Conservation (phyloP, 140 eudicot genomes). For the Bidens hawaiensis region DNA sequence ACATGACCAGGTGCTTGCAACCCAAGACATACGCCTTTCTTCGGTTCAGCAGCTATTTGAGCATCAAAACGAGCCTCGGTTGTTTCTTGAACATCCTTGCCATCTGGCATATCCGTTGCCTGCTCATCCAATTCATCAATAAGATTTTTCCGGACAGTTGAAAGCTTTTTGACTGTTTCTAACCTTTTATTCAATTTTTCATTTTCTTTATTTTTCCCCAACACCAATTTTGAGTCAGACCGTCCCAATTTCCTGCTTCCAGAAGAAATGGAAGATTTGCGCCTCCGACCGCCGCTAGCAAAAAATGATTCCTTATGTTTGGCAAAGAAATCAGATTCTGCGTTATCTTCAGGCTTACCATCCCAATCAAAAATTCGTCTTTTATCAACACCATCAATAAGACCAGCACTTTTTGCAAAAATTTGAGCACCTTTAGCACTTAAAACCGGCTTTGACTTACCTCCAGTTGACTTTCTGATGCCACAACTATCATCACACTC, state of each 20-base stretch:
- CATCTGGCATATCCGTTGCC: conserved; percentile 23
- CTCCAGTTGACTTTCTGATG: conserved; percentile 27
- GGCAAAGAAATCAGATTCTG: conserved; percentile 70
- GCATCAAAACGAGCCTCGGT: conserved; percentile 62
- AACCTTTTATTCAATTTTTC: conserved; percentile 19
- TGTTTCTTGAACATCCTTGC: conserved; percentile 29
- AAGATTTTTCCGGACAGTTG: conserved; percentile 31
- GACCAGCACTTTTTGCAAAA: conserved; percentile 56
- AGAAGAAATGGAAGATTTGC: conserved; percentile 31
- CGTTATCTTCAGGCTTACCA: conserved; percentile 75
- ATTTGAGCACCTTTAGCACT: conserved; percentile 60
- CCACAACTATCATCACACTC: conserved; percentile 31
- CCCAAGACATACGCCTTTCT: conserved; percentile 51
- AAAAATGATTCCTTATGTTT: conserved; percentile 59
- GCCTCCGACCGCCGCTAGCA: conserved; percentile 25
- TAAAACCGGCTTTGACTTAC: conserved; percentile 42
- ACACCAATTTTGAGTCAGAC: conserved; percentile 41
- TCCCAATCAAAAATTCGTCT: conserved; percentile 70
- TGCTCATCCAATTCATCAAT: conserved; percentile 33
- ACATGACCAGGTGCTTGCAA: conserved; percentile 20
- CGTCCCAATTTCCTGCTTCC: conserved; percentile 20
- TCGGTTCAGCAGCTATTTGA: conserved; percentile 95
- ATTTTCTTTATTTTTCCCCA: conserved; percentile 26
- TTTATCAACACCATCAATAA: conserved; percentile 27
- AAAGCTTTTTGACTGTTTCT: conserved; percentile 15